Evolutionary conservation across 129 eudicot genomes (phyloP), one percentile per base, ranked within the genome.

Genomic region (Pseudognaphalium luteoalbum): DNA sequence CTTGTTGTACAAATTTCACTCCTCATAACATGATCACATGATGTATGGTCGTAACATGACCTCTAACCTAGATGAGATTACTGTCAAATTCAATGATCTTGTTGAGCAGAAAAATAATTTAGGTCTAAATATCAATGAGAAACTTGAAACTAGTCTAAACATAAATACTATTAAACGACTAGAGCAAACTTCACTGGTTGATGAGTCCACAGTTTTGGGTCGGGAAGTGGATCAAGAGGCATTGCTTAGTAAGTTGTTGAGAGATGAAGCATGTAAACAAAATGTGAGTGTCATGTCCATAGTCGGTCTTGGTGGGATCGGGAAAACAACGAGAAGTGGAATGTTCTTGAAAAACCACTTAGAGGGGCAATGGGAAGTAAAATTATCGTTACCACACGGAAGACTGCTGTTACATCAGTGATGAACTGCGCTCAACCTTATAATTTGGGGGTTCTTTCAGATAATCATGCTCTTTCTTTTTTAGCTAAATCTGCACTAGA

Each of bases 401-500:
- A 32, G 11, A 19, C 9, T 1, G 32, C 9, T 0, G 69, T 81
- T 7, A 33, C 65, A 19, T 1, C 12, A 21, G 20, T 19, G 32
- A 59, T 59, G 65, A 22, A 59, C 12, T 22, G 76, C 5, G 62
- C 16, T 30, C 71, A 51, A 14, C 20, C 47, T 64, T 68, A 78
- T 33, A 51, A 28, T 12, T 30, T 86, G 42, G 66, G 71, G n/a
- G 35, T n/a, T 3, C 28, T 25, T 25, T 25, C 61, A 7, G 78
- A 74, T 35, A 52, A 63, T 6, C 60, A 73, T 33, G 68, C 82
- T 39, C 71, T 63, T 41, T 67, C 83, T n/a, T 32, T 86, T 21
- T 75, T 86, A 12, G 71, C 81, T 22, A 82, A 68, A 39, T 76
- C 68, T 34, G 80, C 85, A 37, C 62, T 82, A 14, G 74, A 50